Evolutionary conservation across 1,284 basidiomycete genomes (phyloP), one percentile per base, ranked within the genome.

Genomic region (Tilletia walkeri): DNA sequence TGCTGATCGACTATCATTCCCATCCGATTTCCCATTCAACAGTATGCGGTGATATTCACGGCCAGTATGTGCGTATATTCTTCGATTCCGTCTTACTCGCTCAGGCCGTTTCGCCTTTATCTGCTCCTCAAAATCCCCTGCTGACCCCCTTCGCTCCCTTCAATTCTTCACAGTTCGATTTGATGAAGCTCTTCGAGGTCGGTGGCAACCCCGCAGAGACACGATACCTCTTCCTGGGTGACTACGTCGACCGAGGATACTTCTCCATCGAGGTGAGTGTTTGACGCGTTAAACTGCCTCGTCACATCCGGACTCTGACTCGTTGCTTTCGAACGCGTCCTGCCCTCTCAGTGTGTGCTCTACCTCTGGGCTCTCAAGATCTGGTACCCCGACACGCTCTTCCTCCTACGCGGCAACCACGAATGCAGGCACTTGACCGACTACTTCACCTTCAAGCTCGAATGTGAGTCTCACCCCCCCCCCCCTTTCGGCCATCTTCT

Each of bases 121-220:
- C 2, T 1, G 61, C 34, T 53, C 10, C n/a, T 14, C 47, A 59
- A 24, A n/a, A 20, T 14, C 56, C 14, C 56, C 5, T 65, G 69
- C 47, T 69, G 24, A 20, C 20, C 50, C 30, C 20, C 10, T 10
- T 50, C 41, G 18, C 38, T 34, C 30, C 34, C 59, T 36, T 16
- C 50, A 7, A 4, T 34, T 12, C 24, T 5, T 61, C 34, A 24
- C 66, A 72, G 67, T 83, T 80, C 45, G 82, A 83, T 61, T 71
- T 83, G 69, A 83, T 83, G 82, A 83, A 83, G 74, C 78, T 83
- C 56, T 83, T 83, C 54, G 82, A 83, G 69, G 82, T 83, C 18
- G 82, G 82, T 39, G 82, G 82, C 66, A 82, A 83, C 68, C 82
- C 82, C 18, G 80, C 82, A 36, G 82, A 83, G 39, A 83, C 81